phyloP scores from a whole-genome alignment of 768 basidiomycete genomes.

The Pilatotrama ljubarskyi region DNA sequence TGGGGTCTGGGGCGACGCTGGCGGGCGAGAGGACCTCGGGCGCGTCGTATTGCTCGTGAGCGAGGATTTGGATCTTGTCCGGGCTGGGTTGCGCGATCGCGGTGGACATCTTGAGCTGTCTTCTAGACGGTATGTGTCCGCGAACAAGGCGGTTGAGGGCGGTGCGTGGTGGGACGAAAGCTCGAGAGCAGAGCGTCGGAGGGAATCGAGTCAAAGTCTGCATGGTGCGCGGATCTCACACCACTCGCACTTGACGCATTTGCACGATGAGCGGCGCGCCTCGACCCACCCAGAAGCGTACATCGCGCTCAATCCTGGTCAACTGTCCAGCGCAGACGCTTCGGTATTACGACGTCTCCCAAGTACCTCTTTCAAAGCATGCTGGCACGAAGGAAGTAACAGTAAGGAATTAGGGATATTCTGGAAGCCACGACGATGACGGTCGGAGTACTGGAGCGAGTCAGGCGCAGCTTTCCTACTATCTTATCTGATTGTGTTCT shows the following conservation, averaged over 20 bases:
- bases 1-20: conserved; percentile 64
- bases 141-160: not conserved
- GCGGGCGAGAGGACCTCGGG: conserved; percentile 63
- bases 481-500: no score
- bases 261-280: not conserved
- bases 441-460: no score
- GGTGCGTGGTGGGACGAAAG: not conserved
- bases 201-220: conserved; percentile 12
- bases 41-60: conserved; percentile 76
- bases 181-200: not conserved
- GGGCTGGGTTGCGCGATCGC: conserved; percentile 46
- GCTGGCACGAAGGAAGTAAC: no score
- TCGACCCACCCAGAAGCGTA: not conserved
- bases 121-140: not conserved
- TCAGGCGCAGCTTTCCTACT: no score
- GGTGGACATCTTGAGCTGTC: conserved; percentile 8
- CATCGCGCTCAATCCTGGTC: not conserved
- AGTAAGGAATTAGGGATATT: no score
- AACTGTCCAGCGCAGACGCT: no score
- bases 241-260: not conserved
- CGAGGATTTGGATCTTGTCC: conserved; percentile 64
- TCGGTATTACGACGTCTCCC: no score
- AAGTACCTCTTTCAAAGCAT: no score
- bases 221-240: conserved; percentile 2
- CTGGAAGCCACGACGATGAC: no score